Conservation (phyloP, 2,329 filamentous ascomycete genomes). For the Hirsutella minnesotensis region DNA sequence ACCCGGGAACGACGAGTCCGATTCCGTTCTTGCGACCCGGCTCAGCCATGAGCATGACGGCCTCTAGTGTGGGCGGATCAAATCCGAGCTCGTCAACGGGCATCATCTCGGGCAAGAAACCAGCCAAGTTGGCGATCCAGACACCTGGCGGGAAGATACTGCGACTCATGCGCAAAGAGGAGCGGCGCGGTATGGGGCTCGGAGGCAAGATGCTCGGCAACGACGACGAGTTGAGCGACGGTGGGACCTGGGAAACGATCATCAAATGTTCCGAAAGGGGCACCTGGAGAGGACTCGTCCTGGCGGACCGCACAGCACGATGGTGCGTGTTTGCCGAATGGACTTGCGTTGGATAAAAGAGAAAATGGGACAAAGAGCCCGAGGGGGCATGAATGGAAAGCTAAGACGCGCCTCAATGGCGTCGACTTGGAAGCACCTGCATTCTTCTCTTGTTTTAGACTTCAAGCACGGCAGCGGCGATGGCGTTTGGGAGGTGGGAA, state of each 20-base stretch:
- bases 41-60: constrained; percentile 54
- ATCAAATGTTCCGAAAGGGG: constrained; percentile 81
- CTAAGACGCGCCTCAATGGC: neutral
- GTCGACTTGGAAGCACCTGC: neutral
- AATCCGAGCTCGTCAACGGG: constrained; percentile 42
- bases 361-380: too few species aligned
- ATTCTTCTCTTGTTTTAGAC: neutral
- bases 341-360: constrained; percentile 39
- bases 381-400: neutral
- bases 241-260: constrained; percentile 76
- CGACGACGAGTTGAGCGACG: constrained; percentile 52
- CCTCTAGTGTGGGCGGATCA: constrained; percentile 43
- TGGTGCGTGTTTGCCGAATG: constrained; percentile 94
- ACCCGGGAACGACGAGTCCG: constrained; percentile 39
- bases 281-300: constrained; percentile 68
- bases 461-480: neutral
- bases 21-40: constrained; percentile 49
- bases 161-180: constrained; percentile 70
- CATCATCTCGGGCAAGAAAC: constrained; percentile 56
- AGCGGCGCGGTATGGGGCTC: constrained; percentile 43
- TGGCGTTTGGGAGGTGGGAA: neutral
- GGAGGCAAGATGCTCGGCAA: constrained; percentile 26
- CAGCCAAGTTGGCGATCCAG: constrained; percentile 91
- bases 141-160: constrained; percentile 91
- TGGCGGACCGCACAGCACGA: constrained; percentile 71